phyloP scores from a whole-genome alignment of 208 protist genomes.

The Herpetomonas tarakana region DNA sequence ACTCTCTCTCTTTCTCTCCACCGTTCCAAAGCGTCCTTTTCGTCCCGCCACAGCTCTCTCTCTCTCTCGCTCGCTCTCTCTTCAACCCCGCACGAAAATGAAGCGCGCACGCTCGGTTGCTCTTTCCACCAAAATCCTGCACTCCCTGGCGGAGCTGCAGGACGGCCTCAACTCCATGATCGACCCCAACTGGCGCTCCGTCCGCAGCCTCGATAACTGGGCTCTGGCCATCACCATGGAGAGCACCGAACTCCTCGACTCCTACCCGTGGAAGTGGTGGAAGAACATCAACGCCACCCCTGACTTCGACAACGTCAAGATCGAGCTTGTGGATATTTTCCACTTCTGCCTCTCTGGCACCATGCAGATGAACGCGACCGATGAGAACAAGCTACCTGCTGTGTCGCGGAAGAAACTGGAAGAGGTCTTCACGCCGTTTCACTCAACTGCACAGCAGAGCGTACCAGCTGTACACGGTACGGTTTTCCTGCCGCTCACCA shows the following conservation, averaged over 20 bases:
- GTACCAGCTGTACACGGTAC: slow-evolving; percentile 35
- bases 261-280: slow-evolving; percentile 94
- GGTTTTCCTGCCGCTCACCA: slow-evolving; percentile 62
- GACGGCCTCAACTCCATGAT: slow-evolving; percentile 83
- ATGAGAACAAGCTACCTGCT: slow-evolving; percentile 20
- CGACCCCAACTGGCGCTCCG: slow-evolving; percentile 59
- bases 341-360: slow-evolving; percentile 89
- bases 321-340: slow-evolving; percentile 90
- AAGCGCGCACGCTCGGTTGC: slow-evolving; percentile 31
- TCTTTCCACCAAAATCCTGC: slow-evolving; percentile 41
- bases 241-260: slow-evolving; percentile 83
- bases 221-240: slow-evolving; percentile 89
- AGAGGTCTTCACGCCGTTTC: slow-evolving; percentile 29
- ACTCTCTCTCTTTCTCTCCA: too few relatives aligned
- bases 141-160: slow-evolving; percentile 70
- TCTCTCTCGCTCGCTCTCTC: too few relatives aligned
- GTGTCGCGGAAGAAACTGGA: slow-evolving; percentile 19
- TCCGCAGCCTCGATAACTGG: slow-evolving; percentile 80
- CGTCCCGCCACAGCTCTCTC: too few relatives aligned
- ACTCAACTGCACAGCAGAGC: slow-evolving; percentile 5
- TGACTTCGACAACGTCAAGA: slow-evolving; percentile 85
- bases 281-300: slow-evolving; percentile 77
- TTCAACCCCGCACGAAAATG: too few relatives aligned
- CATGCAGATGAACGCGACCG: slow-evolving; percentile 54
- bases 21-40: too few relatives aligned